Evolutionary conservation across 1,284 basidiomycete species (phyloP), one percentile per base, ranked within the genome.

Genomic region (Neonothopanus nambi): DNA sequence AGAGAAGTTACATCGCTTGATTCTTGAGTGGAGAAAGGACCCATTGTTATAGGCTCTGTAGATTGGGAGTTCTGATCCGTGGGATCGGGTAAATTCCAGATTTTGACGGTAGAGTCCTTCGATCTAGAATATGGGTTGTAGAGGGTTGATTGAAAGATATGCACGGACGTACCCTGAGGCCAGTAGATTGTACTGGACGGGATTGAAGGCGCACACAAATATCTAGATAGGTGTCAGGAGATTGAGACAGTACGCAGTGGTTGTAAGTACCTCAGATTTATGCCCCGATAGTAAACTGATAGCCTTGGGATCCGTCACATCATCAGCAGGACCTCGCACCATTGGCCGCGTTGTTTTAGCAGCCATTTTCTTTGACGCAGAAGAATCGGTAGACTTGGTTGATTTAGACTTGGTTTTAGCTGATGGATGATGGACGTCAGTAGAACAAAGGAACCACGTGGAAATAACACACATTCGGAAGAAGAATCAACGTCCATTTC

Each of bases 171-270:
- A 91, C 85, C 91, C 91, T 28, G 91, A 85, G 24, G 89, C 89
- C n/a, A 93, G 69, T 13, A 85, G 64, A 40, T 78, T 75, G 24
- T 73, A 73, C n/a, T 80, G 74, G 40, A 71, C 74, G 8, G 91
- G 88, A 67, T 91, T 93, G 79, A 89, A 93, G 3, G 85, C 80
- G 56, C 87, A 89, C 6, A 89, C 84, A 56, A 92, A 93, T 2
- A 93, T 87, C 88, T 91, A 35, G 11, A 15, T 24, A 17, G 53
- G 9, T 11, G 42, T 20, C 48, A 48, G 51, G 26, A 49, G 37
- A 44, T n/a, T n/a, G n/a, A n/a, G n/a, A 7, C 49, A 18, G 21
- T 17, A 15, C 26, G 12, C 9, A 39, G 17, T n/a, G 20, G n/a
- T 23, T 30, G 37, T 36, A 41, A 47, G 18, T 63, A 87, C 87